Evolutionary conservation across 2,329 filamentous ascomycete genomes (phyloP).

Genomic region (Cordyceps tenuipes): DNA sequence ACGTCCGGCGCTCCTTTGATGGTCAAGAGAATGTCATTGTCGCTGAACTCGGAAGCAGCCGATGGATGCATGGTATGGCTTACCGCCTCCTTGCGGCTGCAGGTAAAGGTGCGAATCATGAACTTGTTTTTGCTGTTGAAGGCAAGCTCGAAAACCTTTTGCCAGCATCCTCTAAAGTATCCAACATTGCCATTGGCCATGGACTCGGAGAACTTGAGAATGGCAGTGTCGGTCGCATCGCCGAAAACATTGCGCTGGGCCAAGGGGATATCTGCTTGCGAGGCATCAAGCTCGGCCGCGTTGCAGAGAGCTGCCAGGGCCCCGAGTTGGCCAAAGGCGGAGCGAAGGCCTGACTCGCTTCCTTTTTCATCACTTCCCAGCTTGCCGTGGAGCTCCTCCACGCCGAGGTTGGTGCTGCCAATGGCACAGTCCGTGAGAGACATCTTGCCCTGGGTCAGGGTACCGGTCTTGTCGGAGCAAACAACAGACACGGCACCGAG

Average conservation of each 20-base stretch:
- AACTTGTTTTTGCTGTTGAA: slow-evolving; percentile 84
- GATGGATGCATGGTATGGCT: slow-evolving; percentile 29
- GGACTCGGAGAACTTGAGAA: slow-evolving; percentile 62
- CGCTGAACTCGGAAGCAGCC: slow-evolving; percentile 27
- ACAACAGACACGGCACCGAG: slow-evolving; percentile 65
- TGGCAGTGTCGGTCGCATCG: slow-evolving; percentile 68
- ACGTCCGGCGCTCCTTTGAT: slow-evolving; percentile 76
- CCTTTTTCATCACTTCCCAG: slow-evolving; percentile 13
- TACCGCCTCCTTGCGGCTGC: slow-evolving; percentile 27
- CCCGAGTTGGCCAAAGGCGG: slow-evolving; percentile 48
- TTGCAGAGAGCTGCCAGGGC: slow-evolving; percentile 62
- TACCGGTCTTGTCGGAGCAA: slow-evolving; percentile 72
- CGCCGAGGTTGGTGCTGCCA: slow-evolving; percentile 39
- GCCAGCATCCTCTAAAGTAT: slow-evolving; percentile 54
- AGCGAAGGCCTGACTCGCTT: neutral
- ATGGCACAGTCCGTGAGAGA: slow-evolving; percentile 60
- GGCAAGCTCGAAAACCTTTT: slow-evolving; percentile 56
- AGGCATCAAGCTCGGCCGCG: slow-evolving; percentile 63
- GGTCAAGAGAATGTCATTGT: slow-evolving; percentile 47
- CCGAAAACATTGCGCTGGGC: slow-evolving; percentile 58
- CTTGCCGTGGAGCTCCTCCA: slow-evolving; percentile 41
- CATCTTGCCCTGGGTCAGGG: slow-evolving; percentile 64
- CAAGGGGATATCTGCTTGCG: slow-evolving; percentile 51
- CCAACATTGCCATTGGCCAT: slow-evolving; percentile 45
- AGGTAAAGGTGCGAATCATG: slow-evolving; percentile 57